A percentile compares a stretch with the other conserved stretches of the same genome.
Evolutionary conservation across 805 yeast species (phyloP).

Genomic region (Priceomyces carsonii): DNA sequence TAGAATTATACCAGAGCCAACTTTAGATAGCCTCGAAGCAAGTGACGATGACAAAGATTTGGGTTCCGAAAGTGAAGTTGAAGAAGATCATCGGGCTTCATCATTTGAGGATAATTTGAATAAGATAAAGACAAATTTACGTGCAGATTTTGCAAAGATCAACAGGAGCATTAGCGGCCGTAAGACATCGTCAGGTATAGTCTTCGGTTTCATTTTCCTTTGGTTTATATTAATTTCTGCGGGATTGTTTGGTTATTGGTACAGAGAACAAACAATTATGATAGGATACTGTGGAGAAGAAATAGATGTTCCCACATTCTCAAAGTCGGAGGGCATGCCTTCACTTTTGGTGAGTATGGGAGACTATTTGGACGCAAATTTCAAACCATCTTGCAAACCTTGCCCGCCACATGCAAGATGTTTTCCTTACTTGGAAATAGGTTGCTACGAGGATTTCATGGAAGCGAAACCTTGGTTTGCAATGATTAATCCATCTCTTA

Average conservation of each 20-base stretch:
- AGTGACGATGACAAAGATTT: slow-evolving; percentile 17
- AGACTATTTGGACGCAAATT: slow-evolving; percentile 39
- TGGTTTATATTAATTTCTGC: slow-evolving; percentile 38
- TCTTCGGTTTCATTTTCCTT: slow-evolving; percentile 19
- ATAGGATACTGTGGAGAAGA: slow-evolving; percentile 79
- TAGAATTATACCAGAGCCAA: not conserved
- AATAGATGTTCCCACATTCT: slow-evolving; percentile 44
- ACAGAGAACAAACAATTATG: slow-evolving; percentile 59
- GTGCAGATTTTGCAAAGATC: slow-evolving; percentile 1
- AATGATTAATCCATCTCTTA: slow-evolving; percentile 53
- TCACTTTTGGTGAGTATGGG: slow-evolving; percentile 41
- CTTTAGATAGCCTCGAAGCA: slow-evolving; percentile 1
- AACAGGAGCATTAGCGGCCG: slow-evolving; percentile 2
- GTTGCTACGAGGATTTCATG: slow-evolving; percentile 70
- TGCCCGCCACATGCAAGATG: slow-evolving; percentile 87
- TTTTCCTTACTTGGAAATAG: slow-evolving; percentile 54
- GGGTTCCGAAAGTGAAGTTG: slow-evolving; percentile 12
- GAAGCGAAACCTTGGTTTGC: slow-evolving; percentile 55
- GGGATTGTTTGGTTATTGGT: slow-evolving; percentile 54
- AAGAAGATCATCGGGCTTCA: slow-evolving; percentile 2
- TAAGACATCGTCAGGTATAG: slow-evolving; percentile 5
- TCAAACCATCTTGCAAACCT: slow-evolving; percentile 64
- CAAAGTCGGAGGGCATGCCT: slow-evolving; percentile 23
- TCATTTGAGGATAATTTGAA: not conserved
- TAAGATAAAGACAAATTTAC: slow-evolving; percentile 1